Evolutionary conservation across 2,329 filamentous ascomycete species (phyloP).

Genomic region (Ceratocystis cacaofunesta): DNA sequence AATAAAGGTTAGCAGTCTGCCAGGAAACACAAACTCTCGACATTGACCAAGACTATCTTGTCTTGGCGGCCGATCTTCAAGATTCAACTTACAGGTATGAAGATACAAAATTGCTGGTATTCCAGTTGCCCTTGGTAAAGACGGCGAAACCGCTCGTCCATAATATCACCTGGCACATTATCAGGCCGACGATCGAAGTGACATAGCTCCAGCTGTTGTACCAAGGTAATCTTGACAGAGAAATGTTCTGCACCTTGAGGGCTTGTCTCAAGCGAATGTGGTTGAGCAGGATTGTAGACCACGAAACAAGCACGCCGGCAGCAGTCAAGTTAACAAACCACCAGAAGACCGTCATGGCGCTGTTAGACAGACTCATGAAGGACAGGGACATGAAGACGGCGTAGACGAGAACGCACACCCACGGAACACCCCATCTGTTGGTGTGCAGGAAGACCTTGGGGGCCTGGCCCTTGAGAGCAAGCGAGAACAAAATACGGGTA

Average conservation of each 20-base stretch:
- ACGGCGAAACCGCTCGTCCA: constrained; percentile 54
- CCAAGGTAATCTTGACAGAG: constrained; percentile 40
- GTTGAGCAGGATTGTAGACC: constrained; percentile 29
- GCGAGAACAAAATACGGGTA: constrained; percentile 34
- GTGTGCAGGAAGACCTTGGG: constrained; percentile 26
- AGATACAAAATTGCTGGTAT: constrained; percentile 41
- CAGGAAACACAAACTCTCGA: not conserved
- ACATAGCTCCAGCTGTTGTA: constrained; percentile 46
- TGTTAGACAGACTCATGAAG: constrained; percentile 29
- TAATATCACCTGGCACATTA: constrained; percentile 48
- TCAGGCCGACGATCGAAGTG: constrained; percentile 44
- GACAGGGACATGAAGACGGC: constrained; percentile 46
- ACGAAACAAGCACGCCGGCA: constrained; percentile 37
- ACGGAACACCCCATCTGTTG: constrained; percentile 26
- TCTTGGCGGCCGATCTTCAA: constrained; percentile 7
- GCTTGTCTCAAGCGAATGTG: constrained; percentile 42
- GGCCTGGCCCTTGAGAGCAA: constrained; percentile 30
- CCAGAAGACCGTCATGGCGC: constrained; percentile 44
- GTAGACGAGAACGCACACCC: constrained; percentile 31
- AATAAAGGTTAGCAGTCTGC: constrained; percentile 12
- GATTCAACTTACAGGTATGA: constrained; percentile 40
- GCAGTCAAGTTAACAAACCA: constrained; percentile 44
- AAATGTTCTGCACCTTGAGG: constrained; percentile 40
- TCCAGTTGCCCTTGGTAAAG: constrained; percentile 46
- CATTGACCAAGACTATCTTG: not conserved